Percentiles rank a stretch among this genome's conserved stretches.
These are phyloP conservation scores for Ogataea pilisensis DNA, from an alignment of 805 yeast species.

Conservation along the genomic window DNA sequence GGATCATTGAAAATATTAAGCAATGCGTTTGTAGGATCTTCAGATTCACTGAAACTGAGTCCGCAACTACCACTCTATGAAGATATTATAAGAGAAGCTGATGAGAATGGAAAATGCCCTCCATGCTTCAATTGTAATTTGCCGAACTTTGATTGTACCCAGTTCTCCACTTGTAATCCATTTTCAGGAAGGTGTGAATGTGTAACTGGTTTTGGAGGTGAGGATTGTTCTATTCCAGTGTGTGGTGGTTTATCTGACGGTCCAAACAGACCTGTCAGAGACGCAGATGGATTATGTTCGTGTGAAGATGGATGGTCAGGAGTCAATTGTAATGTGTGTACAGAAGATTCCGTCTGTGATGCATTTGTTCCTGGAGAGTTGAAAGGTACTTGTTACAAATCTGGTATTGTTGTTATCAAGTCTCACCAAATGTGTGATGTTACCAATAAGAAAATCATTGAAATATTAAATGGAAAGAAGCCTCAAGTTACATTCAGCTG, in stretches of 20 bases:
- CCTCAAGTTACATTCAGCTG: conserved; percentile 95
- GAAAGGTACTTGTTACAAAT: conserved; percentile 82
- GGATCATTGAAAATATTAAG: neutral
- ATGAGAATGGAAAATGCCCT: conserved; percentile 52
- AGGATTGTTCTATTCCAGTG: conserved; percentile 80
- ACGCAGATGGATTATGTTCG: conserved; percentile 50
- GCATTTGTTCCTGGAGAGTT: conserved; percentile 80
- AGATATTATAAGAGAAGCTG: neutral
- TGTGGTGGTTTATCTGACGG: conserved; percentile 81
- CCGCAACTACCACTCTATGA: conserved; percentile 1
- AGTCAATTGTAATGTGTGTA: conserved; percentile 88
- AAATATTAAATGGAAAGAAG: conserved; percentile 69
- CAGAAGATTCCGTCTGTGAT: conserved; percentile 70
- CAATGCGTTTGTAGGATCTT: neutral
- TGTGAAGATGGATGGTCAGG: conserved; percentile 92
- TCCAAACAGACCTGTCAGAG: conserved; percentile 58
- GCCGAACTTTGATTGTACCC: conserved; percentile 86
- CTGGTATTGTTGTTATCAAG: conserved; percentile 76
- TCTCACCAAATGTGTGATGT: conserved; percentile 93
- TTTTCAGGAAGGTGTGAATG: conserved; percentile 92
- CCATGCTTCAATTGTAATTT: conserved; percentile 95
- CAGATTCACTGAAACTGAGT: neutral
- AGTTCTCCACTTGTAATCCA: conserved; percentile 82
- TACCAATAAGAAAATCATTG: conserved; percentile 80
- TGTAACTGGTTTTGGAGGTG: conserved; percentile 88